Evolutionary conservation across 176 grass and related monocot genomes (phyloP).

Genomic region (Cenchrus purpureus): DNA sequence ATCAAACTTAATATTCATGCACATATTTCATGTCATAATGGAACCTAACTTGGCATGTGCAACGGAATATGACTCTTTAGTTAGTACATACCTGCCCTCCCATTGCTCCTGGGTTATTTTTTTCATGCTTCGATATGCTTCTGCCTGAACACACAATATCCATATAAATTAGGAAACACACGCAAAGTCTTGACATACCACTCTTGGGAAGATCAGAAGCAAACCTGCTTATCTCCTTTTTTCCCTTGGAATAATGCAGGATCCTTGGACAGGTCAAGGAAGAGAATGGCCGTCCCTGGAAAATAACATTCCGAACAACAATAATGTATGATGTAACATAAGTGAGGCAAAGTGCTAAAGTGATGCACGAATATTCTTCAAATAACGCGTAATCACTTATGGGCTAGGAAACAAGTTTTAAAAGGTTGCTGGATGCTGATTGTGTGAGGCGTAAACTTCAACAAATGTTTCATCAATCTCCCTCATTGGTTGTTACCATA

Average conservation of each 20-base stretch:
- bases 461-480: constrained; percentile 30
- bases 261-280: constrained; percentile 83
- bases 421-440: background rate
- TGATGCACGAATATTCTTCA: constrained; percentile 3
- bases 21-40: constrained; percentile 18
- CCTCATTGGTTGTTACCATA: background rate
- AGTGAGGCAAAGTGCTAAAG: background rate
- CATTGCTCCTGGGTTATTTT: constrained; percentile 75
- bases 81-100: constrained; percentile 71
- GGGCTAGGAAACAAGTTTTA: constrained; percentile 4
- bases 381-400: background rate
- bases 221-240: constrained; percentile 93
- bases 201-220: constrained; percentile 31
- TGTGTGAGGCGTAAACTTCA: constrained; percentile 8
- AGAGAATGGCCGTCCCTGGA: constrained; percentile 80
- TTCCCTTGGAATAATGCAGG: constrained; percentile 79
- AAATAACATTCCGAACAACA: constrained; percentile 30
- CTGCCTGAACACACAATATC: constrained; percentile 56
- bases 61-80: background rate
- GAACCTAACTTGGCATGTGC: background rate
- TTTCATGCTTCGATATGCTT: constrained; percentile 94
- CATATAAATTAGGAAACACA: constrained; percentile 33
- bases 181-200: constrained; percentile 36
- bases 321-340: constrained; percentile 15
- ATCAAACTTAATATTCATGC: background rate